Base-by-base conservation (phyloP, 2,329 filamentous ascomycete genomes). In the Cordyceps farinosa region DNA sequence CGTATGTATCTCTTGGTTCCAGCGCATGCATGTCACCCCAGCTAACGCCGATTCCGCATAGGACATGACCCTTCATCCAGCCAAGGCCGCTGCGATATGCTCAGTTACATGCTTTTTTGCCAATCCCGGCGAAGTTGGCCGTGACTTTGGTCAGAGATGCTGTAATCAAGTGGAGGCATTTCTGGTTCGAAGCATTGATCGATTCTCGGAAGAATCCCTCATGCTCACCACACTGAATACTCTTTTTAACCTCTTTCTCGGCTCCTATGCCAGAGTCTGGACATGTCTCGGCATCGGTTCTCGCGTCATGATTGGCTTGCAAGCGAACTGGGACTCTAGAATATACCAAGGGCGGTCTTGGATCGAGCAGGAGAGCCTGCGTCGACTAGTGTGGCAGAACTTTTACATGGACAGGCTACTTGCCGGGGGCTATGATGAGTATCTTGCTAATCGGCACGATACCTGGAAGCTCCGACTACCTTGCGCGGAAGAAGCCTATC, bases 351-450 rank as follows among this genome's bases (percentile, higher is more conserved):
- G 44, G 8, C 70, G 72, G 5, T 67, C 72, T 5, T 77, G 75
- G 58, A 64, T 72, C 15, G 70, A 76, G 32, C 75, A 77, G 58
- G 77, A 79, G 65, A 72, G 67, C 6, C 66, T 73, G 15, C 70
- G 76, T 30, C 72, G 77, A 8, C 69, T 76, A 29, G 75, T 72
- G 2, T 79, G 77, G 77, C 73, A 75, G 42, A 67, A 77, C 47
- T 78, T 76, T 63, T 68, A 74, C 51, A 66, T 77, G 51, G 76
- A 78, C 56, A 72, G 76, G 8, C 65, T 76, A 30, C 70, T 78
- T 11, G 75, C 77, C 1, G 75, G 73, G 2, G 76, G 77, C 1
- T 78, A 76, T 52, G 76, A 78, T 32, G 76, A 77, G 55, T 77
- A 78, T 62, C 72, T 78, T 27, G 70, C 70, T 13, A 74, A 74